These are phyloP conservation scores for Kodamaea leandrae DNA, from an alignment of 805 yeast genomes.

Conservation along the genomic window DNA sequence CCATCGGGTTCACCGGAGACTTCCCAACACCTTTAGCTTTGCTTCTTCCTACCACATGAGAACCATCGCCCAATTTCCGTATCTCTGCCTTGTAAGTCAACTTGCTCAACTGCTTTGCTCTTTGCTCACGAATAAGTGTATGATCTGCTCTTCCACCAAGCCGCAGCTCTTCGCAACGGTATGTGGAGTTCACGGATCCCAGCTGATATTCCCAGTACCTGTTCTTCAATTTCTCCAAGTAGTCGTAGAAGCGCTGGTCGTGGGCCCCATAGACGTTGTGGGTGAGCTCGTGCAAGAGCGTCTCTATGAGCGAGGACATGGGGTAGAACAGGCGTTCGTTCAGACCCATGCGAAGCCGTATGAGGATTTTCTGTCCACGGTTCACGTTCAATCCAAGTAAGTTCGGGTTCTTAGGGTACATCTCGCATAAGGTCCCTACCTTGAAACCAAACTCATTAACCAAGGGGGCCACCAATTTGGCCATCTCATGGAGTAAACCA, in stretches of 20 bases:
- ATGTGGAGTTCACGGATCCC: conserved; percentile 48
- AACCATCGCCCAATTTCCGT: conserved; percentile 28
- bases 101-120: conserved; percentile 41
- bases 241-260: conserved; percentile 63
- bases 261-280: conserved; percentile 84
- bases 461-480: conserved; percentile 70
- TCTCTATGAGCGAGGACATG: conserved; percentile 66
- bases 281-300: conserved; percentile 83
- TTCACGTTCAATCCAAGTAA: conserved; percentile 83
- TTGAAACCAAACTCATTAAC: conserved; percentile 65
- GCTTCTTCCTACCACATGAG: conserved; percentile 1
- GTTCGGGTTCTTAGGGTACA: conserved; percentile 66
- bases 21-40: conserved; percentile 14
- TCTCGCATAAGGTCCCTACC: conserved; percentile 71
- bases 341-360: conserved; percentile 63
- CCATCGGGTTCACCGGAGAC: neutral
- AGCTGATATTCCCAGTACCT: conserved; percentile 47
- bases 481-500: conserved; percentile 63
- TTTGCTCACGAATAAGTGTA: conserved; percentile 28
- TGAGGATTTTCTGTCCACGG: conserved; percentile 65
- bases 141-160: conserved; percentile 38
- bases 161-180: conserved; percentile 46
- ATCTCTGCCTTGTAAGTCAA: conserved; percentile 41
- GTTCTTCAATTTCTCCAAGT: conserved; percentile 57
- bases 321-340: conserved; percentile 59